phyloP scores from a whole-genome alignment of 2,329 filamentous ascomycete genomes.

The Claviceps sp. region DNA sequence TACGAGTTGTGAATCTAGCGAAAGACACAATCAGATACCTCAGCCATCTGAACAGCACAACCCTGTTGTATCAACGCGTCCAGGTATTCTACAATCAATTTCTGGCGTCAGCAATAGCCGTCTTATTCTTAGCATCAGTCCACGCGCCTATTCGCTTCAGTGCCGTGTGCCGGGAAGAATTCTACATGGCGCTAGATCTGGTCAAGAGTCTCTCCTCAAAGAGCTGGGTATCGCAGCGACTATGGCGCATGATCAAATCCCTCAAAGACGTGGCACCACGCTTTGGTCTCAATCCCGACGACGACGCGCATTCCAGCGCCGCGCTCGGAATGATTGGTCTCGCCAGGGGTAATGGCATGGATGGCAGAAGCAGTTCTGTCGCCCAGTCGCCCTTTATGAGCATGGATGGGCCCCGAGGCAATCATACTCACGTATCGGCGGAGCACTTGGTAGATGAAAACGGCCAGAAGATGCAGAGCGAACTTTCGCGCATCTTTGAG shows the following conservation, averaged over 20 bases:
- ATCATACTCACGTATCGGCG: not conserved
- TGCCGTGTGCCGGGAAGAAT: conserved; percentile 55
- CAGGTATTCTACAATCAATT: conserved; percentile 76
- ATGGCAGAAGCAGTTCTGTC: conserved; percentile 9
- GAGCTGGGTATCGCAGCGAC: conserved; percentile 56
- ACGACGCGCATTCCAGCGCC: conserved; percentile 38
- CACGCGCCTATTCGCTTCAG: conserved; percentile 64
- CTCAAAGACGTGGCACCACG: conserved; percentile 60
- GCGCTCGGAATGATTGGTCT: conserved; percentile 43
- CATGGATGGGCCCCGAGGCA: conserved; percentile 12
- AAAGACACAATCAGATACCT: conserved; percentile 66
- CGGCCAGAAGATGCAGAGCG: conserved; percentile 35
- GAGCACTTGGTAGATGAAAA: conserved; percentile 22
- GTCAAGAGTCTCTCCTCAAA: conserved; percentile 59
- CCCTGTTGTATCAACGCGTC: conserved; percentile 55
- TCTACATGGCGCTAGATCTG: conserved; percentile 64
- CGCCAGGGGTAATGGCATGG: conserved; percentile 25
- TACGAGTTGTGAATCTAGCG: conserved; percentile 60
- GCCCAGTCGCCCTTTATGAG: conserved; percentile 16
- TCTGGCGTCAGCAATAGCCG: conserved; percentile 59
- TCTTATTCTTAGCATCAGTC: conserved; percentile 63
- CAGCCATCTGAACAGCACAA: conserved; percentile 56
- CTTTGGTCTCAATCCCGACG: conserved; percentile 41
- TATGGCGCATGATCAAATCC: conserved; percentile 60
- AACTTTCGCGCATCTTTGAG: conserved; percentile 37